Evolutionary conservation across 2,329 filamentous ascomycete genomes (phyloP).

Genomic region (Escovopsis sp.): DNA sequence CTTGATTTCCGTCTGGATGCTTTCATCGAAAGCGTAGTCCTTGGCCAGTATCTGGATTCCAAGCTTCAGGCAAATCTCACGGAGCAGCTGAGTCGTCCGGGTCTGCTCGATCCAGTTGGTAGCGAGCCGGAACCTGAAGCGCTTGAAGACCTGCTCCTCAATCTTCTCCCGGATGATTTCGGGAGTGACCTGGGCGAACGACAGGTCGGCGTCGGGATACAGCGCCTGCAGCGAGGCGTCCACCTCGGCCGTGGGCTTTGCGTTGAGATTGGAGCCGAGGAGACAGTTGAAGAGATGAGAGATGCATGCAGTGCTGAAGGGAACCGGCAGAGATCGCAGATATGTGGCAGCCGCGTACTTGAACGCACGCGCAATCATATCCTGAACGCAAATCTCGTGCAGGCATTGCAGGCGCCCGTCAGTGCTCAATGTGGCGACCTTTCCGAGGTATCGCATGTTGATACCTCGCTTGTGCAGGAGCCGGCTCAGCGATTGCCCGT

Average conservation of each 20-base stretch:
- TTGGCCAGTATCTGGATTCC: slow-evolving; percentile 78
- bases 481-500: slow-evolving; percentile 78
- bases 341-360: slow-evolving; percentile 80
- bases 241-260: slow-evolving; percentile 62
- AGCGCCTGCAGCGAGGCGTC: slow-evolving; percentile 60
- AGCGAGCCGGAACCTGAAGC: slow-evolving; percentile 65
- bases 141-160: slow-evolving; percentile 51
- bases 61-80: slow-evolving; percentile 77
- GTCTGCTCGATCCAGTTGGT: slow-evolving; percentile 51
- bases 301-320: slow-evolving; percentile 65
- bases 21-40: slow-evolving; percentile 25
- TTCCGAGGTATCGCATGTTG: slow-evolving; percentile 91
- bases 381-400: slow-evolving; percentile 63
- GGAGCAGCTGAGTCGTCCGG: slow-evolving; percentile 69
- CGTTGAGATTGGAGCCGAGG: slow-evolving; percentile 61
- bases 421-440: slow-evolving; percentile 55
- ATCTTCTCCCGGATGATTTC: slow-evolving; percentile 56
- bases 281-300: slow-evolving; percentile 90
- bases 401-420: slow-evolving; percentile 64
- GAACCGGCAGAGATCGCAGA: slow-evolving; percentile 63
- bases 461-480: slow-evolving; percentile 94
- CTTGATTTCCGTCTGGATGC: slow-evolving; percentile 17
- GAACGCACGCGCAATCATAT: slow-evolving; percentile 91
- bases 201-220: slow-evolving; percentile 69
- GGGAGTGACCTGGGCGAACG: slow-evolving; percentile 67